Evolutionary conservation across 352 stramenopile species (phyloP), one percentile per base, ranked within the genome.

Genomic region (Pythium guiyangense): DNA sequence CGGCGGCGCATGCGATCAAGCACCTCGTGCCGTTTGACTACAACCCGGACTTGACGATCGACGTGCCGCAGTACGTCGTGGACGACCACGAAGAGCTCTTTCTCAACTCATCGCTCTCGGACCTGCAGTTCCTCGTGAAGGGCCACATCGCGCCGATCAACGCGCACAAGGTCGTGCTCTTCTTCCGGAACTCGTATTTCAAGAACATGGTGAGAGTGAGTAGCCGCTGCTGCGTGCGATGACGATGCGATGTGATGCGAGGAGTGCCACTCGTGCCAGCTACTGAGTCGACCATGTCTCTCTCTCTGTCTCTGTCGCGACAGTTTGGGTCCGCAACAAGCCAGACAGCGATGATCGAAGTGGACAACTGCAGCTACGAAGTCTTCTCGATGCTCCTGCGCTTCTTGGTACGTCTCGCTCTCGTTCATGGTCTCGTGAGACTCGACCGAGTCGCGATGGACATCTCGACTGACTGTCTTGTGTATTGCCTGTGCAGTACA

Each of bases 181-280:
- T 92, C 60, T 92, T 96, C 62, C 84, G 85, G 35, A 96, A 96
- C 59, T 88, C 86, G 59, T 96, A 94, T 66, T 96, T 96, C 78
- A 96, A 96, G 76, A 90, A 90, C 67, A 86, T 94, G 82, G 86
- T 96, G 77, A 79, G 75, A 79, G 82, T 91, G 69, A 89, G 78
- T 86, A 69, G 65, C 39, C 52, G 15, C 52, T 37, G 6, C 39
- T 11, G 20, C 12, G 51, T 57, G 15, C 20, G 31, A 37, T 37
- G 31, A n/a, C 34, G 22, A 22, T 22, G 22, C 22, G 20, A 49
- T 54, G 39, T 15, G 39, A 5, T 45, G 22, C 22, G 22, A 22
- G 22, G 22, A 22, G 22, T 22, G 22, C 22, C 15, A 14, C 8
- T 6, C 6, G 39, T 8, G 18, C 14, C 15, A 45, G 14, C 18